Evolutionary conservation across 1,284 basidiomycete genomes (phyloP), one percentile per base, ranked within the genome.

Genomic region (Malassezia japonica): DNA sequence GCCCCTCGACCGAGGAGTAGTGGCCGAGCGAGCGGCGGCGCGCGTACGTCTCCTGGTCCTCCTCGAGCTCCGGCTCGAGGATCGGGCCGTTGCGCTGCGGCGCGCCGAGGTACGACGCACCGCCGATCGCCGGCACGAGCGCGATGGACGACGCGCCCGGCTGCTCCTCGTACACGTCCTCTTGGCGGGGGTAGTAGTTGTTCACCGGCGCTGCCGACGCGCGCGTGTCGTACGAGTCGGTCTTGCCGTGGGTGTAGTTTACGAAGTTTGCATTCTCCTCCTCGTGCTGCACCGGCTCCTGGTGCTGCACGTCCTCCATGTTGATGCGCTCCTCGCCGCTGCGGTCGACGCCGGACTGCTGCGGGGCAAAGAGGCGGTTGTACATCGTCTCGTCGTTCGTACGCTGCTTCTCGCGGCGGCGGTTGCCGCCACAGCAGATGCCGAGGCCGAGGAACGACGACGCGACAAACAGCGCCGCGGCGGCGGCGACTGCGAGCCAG

Each of bases 401-500:
- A n/a, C n/a, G n/a, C 28, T n/a, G 4, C 27, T 15, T 25, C 31
- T 42, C 28, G n/a, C 24, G 23, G 2, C 40, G 25, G 5, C 12
- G 15, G 27, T n/a, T 12, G 25, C 28, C 29, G 27, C 33, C 46
- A 20, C 51, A 48, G 28, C 40, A 54, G 25, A 24, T 18, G 24
- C 39, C 42, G 6, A 27, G n/a, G 6, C 35, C 6, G 27, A 48
- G 16, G 21, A 48, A 25, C 21, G 27, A 4, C 4, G 34, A 18
- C 15, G 45, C 34, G 15, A 46, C 13, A 28, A 37, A 39, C 6
- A 46, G 37, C 34, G 32, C 45, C 8, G 23, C 16, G 4, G 25
- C n/a, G 13, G 20, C 45, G 2, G 45, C 28, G 23, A 54, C 36
- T 7, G 34, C 34, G 13, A 54, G 29, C 34, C 39, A 44, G 35